Conservation (phyloP, 805 yeast genomes). For the Wickerhamiella nectarea region DNA sequence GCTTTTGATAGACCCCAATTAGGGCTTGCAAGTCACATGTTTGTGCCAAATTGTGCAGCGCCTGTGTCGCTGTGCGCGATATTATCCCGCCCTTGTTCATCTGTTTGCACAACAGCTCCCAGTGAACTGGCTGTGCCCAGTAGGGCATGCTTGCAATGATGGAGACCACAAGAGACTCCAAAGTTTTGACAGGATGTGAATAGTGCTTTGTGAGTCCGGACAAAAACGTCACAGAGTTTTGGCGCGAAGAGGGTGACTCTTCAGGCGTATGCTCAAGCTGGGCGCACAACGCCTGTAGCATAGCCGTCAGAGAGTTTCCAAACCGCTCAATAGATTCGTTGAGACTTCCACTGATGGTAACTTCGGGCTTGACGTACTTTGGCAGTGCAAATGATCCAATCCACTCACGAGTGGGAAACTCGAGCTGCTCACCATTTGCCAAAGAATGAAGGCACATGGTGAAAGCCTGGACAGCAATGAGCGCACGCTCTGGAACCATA, state of each 20-base stretch:
- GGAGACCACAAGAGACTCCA: constrained; percentile 47
- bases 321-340: constrained; percentile 19
- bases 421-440: constrained; percentile 44
- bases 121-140: constrained; percentile 46
- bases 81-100: constrained; percentile 59
- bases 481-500: constrained; percentile 53
- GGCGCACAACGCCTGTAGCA: constrained; percentile 6
- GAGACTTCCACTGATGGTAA: constrained; percentile 12
- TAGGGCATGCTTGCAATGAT: constrained; percentile 65
- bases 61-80: constrained; percentile 45
- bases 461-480: constrained; percentile 58
- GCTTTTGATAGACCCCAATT: constrained; percentile 61
- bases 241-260: constrained; percentile 13
- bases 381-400: constrained; percentile 12
- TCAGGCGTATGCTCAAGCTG: constrained; percentile 5
- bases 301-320: constrained; percentile 18
- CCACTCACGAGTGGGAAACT: constrained; percentile 47
- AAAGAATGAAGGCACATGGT: constrained; percentile 55
- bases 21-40: constrained; percentile 56
- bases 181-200: neutral
- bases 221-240: constrained; percentile 19
- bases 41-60: constrained; percentile 53
- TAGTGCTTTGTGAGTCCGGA: constrained; percentile 9
- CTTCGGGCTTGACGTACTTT: constrained; percentile 10
- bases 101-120: constrained; percentile 68